Conservation (phyloP, 371 early-diverging fungal genomes). For the Mucor plumbeus region DNA sequence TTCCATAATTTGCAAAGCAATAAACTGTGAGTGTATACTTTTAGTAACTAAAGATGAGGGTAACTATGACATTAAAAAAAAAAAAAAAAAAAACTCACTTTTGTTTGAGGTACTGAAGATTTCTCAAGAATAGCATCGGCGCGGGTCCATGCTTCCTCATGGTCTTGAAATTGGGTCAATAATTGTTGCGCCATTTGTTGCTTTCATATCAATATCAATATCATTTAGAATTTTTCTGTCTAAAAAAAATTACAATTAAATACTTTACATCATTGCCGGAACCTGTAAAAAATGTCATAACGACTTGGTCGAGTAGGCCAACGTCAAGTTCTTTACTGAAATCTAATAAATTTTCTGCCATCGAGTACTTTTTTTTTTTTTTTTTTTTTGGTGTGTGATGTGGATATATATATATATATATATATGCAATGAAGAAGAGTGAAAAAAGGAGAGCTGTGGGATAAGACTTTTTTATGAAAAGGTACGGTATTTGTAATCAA, state of each 20-base stretch:
- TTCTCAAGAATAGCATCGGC: conserved; percentile 94
- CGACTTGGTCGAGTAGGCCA: conserved; percentile 86
- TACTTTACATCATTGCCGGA: conserved; percentile 72
- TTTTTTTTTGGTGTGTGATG: too few species aligned
- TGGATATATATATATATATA: too few species aligned
- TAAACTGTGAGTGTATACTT: conserved; percentile 65
- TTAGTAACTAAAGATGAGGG: neutral
- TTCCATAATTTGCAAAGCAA: conserved; percentile 97
- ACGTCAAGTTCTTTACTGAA: conserved; percentile 90
- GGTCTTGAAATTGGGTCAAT: conserved; percentile 94
- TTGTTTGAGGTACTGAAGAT: conserved; percentile 82
- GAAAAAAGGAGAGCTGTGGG: neutral
- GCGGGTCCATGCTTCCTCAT: conserved; percentile 96
- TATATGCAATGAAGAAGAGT: neutral
- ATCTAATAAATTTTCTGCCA: conserved; percentile 81
- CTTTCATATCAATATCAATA: conserved; percentile 41
- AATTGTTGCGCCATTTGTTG: conserved; percentile 82
- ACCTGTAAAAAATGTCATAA: conserved; percentile 75
- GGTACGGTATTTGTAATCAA: neutral
- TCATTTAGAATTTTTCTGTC: neutral
- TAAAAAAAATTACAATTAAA: neutral
- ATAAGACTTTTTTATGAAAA: neutral
- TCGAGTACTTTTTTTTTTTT: conserved; percentile 1
- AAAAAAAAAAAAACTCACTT: conserved; percentile 60
- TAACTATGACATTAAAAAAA: neutral